These are phyloP conservation scores for Phytophthora foliorum DNA, from an alignment of 352 stramenopile genomes.

Conservation along the genomic window DNA sequence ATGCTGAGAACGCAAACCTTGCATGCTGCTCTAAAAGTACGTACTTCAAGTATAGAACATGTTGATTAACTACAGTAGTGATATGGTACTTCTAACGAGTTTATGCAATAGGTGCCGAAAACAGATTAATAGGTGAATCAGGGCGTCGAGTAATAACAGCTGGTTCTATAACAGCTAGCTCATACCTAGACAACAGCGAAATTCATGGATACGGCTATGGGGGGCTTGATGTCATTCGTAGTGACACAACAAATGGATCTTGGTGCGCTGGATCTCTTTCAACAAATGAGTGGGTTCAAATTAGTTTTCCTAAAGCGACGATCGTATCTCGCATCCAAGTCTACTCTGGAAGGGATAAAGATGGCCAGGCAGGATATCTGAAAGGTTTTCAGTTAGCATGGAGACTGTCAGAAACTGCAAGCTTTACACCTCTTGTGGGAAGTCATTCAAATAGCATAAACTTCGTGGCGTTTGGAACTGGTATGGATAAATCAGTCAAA, in stretches of 20 bases:
- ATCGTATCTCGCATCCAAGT: conserved; percentile 49
- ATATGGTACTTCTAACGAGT: background rate
- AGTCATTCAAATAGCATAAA: background rate
- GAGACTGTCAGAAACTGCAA: conserved; percentile 7
- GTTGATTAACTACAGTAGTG: background rate
- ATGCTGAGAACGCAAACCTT: conserved; percentile 32
- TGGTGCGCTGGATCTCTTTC: conserved; percentile 50
- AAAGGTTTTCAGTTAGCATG: conserved; percentile 25
- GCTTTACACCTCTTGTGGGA: conserved; percentile 12
- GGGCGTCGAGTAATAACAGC: conserved; percentile 13
- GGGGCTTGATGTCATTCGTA: conserved; percentile 46
- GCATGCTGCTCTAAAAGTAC: conserved; percentile 56
- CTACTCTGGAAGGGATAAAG: conserved; percentile 31
- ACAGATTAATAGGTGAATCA: conserved; percentile 32
- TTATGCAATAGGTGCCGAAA: conserved; percentile 15
- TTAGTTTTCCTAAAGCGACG: conserved; percentile 52
- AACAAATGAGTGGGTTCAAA: conserved; percentile 51
- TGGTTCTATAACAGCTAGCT: conserved; percentile 25
- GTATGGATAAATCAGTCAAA: background rate
- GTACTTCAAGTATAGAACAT: conserved; percentile 7
- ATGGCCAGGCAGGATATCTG: conserved; percentile 25
- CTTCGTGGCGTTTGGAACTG: conserved; percentile 11
- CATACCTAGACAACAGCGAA: conserved; percentile 44
- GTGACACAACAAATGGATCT: conserved; percentile 22
- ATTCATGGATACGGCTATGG: conserved; percentile 55